Evolutionary conservation across 2,329 filamentous ascomycete genomes (phyloP).

Genomic region (Sporothrix variecibatus): DNA sequence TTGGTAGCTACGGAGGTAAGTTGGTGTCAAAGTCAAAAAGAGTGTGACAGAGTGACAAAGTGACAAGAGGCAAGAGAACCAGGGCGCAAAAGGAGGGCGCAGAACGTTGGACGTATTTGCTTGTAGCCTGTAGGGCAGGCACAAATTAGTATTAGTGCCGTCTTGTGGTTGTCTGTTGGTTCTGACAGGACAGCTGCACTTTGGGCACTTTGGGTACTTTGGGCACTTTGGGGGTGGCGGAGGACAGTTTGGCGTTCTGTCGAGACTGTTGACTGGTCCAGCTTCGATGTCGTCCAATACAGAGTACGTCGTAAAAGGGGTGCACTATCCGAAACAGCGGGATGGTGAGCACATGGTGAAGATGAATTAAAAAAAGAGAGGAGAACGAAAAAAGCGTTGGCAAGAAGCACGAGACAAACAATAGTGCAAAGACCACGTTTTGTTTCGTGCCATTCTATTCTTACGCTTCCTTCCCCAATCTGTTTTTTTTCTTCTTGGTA

Average conservation of each 20-base stretch:
- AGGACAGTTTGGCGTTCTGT: background rate
- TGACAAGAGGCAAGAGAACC: no score
- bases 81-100: background rate
- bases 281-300: background rate
- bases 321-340: slow-evolving; percentile 13
- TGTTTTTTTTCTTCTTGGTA: background rate
- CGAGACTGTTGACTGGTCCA: background rate
- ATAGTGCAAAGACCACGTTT: background rate
- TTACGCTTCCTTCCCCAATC: background rate
- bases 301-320: background rate
- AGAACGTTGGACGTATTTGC: background rate
- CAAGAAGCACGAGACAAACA: background rate
- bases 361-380: background rate
- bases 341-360: background rate
- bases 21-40: background rate
- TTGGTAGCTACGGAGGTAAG: background rate
- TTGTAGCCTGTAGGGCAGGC: background rate
- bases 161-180: slow-evolving; percentile 16
- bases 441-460: background rate
- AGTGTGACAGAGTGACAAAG: no score
- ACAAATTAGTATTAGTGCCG: background rate
- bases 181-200: background rate
- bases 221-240: slow-evolving; percentile 10
- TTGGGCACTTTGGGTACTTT: background rate
- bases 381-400: background rate